Base-by-base conservation (phyloP, 2,329 filamentous ascomycete species). In the Pseudopyrenochaeta lycopersici region DNA sequence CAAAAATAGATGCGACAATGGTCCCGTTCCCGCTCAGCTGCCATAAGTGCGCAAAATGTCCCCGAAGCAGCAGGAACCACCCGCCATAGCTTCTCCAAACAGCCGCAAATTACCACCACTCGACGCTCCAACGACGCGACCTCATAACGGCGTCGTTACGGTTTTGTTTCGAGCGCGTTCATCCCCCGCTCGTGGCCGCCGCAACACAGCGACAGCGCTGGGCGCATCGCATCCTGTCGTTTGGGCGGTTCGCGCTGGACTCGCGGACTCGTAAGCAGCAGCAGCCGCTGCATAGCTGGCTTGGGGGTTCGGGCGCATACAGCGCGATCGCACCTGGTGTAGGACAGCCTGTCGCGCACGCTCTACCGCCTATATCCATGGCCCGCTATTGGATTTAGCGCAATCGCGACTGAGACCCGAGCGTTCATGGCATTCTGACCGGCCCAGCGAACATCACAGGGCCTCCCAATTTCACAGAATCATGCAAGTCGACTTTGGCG, bases 401-500 rank as follows among this genome's bases (percentile, higher is more conserved):
- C 56, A 52, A 38, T 36, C 61, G 61, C 58, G 55, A 64, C 54
- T 58, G 54, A 60, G 51, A 52, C 44, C 48, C 45, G 47, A 54
- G 53, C 52, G 57, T 65, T 60, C 58, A 69, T 74, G 71, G 71
- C 65, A 58, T 58, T 65, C 66, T 71, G 69, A 74, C 62, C 44
- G 57, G 60, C 60, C 60, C 40, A 54, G 57, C 40, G 39, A 54
- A 54, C 49, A 56, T 60, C 57, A 54, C 50, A 64, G 58, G 63
- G 58, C 60, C 59, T 63, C 58, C 46, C 55, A 56, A 48, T 58
- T 58, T 52, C 42, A 56, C 56, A 61, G 49, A 67, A 71, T 60
- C 67, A 75, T 76, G 73, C 73, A 76, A 60, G 72, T 75, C 63
- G 72, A 74, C 66, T 76, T 69, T 65, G 66, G 66, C 62, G 64